These are phyloP conservation scores for Citrus hindsii DNA, from an alignment of 345 rosid genomes.

Conservation along the genomic window DNA sequence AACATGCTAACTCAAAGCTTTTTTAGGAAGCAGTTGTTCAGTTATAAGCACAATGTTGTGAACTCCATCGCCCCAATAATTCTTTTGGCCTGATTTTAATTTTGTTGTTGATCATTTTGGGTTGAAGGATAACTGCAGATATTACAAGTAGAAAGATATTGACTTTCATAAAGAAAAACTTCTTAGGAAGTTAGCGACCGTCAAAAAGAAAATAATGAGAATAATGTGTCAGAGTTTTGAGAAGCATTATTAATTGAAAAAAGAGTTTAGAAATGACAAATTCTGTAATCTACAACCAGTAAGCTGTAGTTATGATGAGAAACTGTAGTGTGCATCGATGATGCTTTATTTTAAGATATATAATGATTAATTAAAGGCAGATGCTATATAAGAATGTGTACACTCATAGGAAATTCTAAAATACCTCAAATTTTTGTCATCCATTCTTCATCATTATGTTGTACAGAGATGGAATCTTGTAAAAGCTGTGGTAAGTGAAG, in stretches of 20 bases:
- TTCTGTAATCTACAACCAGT: not conserved
- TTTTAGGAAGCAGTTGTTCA: not conserved
- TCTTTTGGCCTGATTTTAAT: not conserved
- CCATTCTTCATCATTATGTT: not conserved
- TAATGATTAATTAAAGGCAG: not conserved
- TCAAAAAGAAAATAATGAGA: not conserved
- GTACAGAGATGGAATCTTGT: not conserved
- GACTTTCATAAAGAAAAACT: not conserved
- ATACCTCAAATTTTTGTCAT: not conserved
- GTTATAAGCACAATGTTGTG: not conserved
- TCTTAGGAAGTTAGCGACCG: not conserved
- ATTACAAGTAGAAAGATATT: not conserved
- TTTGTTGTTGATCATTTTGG: not conserved
- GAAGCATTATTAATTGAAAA: not conserved
- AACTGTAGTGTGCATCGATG: not conserved
- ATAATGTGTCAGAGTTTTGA: not conserved
- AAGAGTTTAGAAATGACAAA: not conserved
- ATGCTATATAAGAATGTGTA: not conserved
- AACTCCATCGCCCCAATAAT: not conserved
- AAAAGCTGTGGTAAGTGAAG: conserved; percentile 4
- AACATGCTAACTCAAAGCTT: not conserved
- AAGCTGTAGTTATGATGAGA: not conserved
- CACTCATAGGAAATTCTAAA: not conserved
- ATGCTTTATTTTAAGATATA: not conserved
- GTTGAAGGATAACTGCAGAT: not conserved